A percentile compares a stretch with the other conserved stretches of the same genome.
These are phyloP conservation scores for Claviceps paspali DNA, from an alignment of 2,329 filamentous ascomycete genomes.

Conservation along the genomic window DNA sequence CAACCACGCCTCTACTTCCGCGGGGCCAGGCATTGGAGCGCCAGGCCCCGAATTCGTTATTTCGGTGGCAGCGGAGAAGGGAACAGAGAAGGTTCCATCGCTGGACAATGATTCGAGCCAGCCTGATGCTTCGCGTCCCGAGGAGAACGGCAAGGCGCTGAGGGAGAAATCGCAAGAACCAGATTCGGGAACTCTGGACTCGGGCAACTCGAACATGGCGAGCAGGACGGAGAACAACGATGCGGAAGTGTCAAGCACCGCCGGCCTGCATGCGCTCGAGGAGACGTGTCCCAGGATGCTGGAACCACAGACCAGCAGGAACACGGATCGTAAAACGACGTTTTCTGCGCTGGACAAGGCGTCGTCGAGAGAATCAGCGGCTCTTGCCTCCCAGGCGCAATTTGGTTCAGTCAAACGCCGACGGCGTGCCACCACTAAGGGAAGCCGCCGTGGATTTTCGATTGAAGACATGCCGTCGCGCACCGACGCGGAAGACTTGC, in stretches of 20 bases:
- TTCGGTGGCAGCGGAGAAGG: constrained; percentile 18
- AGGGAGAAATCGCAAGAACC: constrained; percentile 19
- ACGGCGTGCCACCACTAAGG: constrained; percentile 54
- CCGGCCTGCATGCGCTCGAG: constrained; percentile 34
- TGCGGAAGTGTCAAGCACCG: constrained; percentile 18
- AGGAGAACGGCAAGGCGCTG: constrained; percentile 14
- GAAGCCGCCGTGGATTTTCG: constrained; percentile 47
- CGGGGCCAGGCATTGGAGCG: constrained; percentile 26
- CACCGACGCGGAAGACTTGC: constrained; percentile 64
- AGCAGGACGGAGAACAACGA: constrained; percentile 1
- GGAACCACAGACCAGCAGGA: constrained; percentile 23
- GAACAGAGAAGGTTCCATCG: constrained; percentile 13
- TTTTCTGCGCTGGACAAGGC: constrained; percentile 40
- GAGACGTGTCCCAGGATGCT: constrained; percentile 16
- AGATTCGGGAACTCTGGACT: constrained; percentile 12
- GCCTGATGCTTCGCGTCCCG: constrained; percentile 17
- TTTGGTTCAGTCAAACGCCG: constrained; percentile 42
- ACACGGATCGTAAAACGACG: constrained; percentile 36
- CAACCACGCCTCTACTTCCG: constrained; percentile 16
- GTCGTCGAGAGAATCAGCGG: constrained; percentile 19
- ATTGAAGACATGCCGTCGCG: constrained; percentile 63
- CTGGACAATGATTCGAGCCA: constrained; percentile 14
- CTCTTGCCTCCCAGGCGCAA: constrained; percentile 15
- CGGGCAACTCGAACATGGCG: constrained; percentile 23
- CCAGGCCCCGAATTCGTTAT: constrained; percentile 24